These are phyloP conservation scores for Magnolia sinica DNA, from an alignment of 164 flowering plant species.

Conservation along the genomic window DNA sequence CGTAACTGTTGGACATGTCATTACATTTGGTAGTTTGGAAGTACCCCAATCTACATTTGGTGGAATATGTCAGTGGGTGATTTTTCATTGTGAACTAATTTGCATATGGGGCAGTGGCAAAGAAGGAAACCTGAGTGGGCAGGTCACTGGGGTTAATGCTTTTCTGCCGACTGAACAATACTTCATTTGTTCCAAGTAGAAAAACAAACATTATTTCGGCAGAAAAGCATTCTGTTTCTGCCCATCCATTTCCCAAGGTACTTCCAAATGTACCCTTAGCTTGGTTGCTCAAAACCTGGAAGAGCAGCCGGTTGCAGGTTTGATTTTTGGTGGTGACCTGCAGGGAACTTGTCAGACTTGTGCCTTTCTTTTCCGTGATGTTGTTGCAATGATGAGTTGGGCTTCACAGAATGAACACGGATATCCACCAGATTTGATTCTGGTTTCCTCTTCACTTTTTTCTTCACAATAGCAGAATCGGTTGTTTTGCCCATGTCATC, in stretches of 20 bases:
- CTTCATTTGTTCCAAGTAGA: too few species aligned
- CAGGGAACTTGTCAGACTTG: slow-evolving; percentile 1
- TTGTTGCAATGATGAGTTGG: slow-evolving; percentile 1
- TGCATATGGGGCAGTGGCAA: too few species aligned
- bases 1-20: too few species aligned
- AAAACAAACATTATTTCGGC: too few species aligned
- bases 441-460: slow-evolving; percentile 17
- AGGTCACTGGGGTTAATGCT: background rate
- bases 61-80: too few species aligned
- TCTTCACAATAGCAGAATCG: slow-evolving; percentile 12
- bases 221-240: too few species aligned
- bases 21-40: too few species aligned
- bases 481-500: slow-evolving; percentile 8
- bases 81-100: too few species aligned
- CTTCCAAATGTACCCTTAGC: background rate
- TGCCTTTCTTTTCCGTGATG: slow-evolving; percentile 2
- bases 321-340: background rate
- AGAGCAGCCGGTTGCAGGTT: background rate
- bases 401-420: slow-evolving; percentile 2
- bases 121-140: background rate
- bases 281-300: slow-evolving; percentile 1
- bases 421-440: slow-evolving; percentile 11
- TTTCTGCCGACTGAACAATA: background rate
- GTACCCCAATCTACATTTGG: too few species aligned
- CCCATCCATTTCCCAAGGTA: background rate